Conservation (phyloP, 2,329 filamentous ascomycete species). For the Xylaria sp. region DNA sequence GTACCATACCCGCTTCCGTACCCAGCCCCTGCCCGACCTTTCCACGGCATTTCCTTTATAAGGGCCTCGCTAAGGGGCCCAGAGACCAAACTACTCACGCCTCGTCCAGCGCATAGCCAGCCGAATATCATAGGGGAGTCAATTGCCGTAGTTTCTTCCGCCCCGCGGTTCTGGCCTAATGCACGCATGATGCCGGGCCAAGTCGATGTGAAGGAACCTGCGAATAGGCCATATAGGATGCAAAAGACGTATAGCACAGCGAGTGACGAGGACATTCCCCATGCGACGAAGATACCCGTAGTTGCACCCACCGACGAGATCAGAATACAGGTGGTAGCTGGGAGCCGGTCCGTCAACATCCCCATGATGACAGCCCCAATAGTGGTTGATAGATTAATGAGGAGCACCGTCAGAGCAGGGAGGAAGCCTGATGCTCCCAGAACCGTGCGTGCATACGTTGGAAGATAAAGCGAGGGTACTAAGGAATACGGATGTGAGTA, state of each 20-base stretch:
- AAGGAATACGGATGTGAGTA: not conserved
- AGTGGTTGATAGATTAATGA: constrained; percentile 61
- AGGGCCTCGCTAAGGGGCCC: constrained; percentile 66
- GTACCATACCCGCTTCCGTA: constrained; percentile 63
- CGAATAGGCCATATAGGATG: constrained; percentile 67
- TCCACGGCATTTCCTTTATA: constrained; percentile 58
- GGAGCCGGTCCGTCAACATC: constrained; percentile 58
- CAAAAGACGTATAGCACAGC: constrained; percentile 62
- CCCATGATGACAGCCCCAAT: constrained; percentile 60
- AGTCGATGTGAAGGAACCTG: constrained; percentile 52
- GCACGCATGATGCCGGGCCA: constrained; percentile 43
- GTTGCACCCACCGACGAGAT: constrained; percentile 63
- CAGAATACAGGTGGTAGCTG: constrained; percentile 57
- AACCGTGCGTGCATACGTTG: constrained; percentile 59
- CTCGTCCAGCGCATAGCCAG: constrained; percentile 66
- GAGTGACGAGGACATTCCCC: constrained; percentile 62
- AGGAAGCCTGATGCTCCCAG: constrained; percentile 53
- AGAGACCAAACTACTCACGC: constrained; percentile 67
- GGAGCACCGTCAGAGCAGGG: constrained; percentile 60
- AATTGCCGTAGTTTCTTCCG: constrained; percentile 4
- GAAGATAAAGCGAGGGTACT: constrained; percentile 65
- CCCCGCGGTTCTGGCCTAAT: constrained; percentile 34
- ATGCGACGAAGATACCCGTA: constrained; percentile 62
- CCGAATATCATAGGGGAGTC: constrained; percentile 67
- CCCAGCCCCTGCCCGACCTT: constrained; percentile 51